Conservation (phyloP, 306 rosid species). For the Prunus mume region DNA sequence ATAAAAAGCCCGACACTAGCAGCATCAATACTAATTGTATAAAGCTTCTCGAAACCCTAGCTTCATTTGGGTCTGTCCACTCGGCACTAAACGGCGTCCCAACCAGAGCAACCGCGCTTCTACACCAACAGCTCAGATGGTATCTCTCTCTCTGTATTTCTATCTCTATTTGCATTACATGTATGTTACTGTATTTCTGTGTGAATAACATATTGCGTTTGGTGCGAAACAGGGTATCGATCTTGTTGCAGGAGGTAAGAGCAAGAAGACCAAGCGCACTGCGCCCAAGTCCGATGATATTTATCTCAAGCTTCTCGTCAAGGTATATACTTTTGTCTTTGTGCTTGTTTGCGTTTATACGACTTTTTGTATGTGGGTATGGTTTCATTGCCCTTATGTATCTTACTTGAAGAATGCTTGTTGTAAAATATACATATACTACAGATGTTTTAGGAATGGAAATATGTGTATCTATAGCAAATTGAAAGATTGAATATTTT, state of each 20-base stretch:
- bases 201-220: not conserved
- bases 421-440: too few species aligned
- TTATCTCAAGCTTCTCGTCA: constrained; percentile 61
- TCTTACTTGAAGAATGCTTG: not conserved
- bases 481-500: not conserved
- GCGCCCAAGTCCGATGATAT: constrained; percentile 85
- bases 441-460: too few species aligned
- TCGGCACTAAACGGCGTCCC: not conserved
- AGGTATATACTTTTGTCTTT: constrained; percentile 19
- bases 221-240: constrained; percentile 44
- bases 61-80: not conserved
- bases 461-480: not conserved
- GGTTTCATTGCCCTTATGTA: not conserved
- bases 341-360: not conserved
- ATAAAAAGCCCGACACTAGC: not conserved
- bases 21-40: not conserved
- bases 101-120: not conserved
- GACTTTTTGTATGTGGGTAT: not conserved
- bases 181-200: not conserved
- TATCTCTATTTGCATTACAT: not conserved
- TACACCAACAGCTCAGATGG: constrained; percentile 1
- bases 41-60: constrained; percentile 18
- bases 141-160: not conserved
- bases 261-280: constrained; percentile 70
- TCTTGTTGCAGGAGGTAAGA: constrained; percentile 84